Base-by-base conservation (phyloP, 2,329 filamentous ascomycete genomes). In the Calycina marina region DNA sequence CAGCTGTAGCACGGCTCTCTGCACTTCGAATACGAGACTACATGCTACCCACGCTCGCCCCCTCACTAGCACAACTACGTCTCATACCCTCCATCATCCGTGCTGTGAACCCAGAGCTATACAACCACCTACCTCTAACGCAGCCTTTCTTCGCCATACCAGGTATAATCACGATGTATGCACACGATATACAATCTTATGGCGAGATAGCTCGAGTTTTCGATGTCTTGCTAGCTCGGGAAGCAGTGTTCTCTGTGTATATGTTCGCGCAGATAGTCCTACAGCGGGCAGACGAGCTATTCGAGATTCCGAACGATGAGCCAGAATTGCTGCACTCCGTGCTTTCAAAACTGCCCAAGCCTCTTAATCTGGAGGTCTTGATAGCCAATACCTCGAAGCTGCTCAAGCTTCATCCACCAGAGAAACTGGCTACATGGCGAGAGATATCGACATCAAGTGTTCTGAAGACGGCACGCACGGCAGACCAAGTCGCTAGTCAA, bases 81-180 rank as follows among this genome's bases (percentile, higher is more conserved):
- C 69, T 98, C 9, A 76, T 98, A 34, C 86, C 85, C 5, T 73
- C 82, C 35, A 80, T 98, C 35, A 62, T 98, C 15, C 61, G 69
- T 40, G 66, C 65, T 20, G 77, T 75, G 14, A 84, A 94, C 54
- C 69, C 75, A 4, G 60, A 64, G 26, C 64, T 98, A 14, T 78
- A 72, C 53, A 60, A 56, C 5, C 88, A 93, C 57, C 63, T 94
- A n/a, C 72, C 77, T 1, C 67, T 65, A 14, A 79, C 77, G 11
- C 74, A 86, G 50, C 88, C 90, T 1, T 94, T 86, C 55, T 98
- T 93, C 55, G 90, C 90, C 4, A 65, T 98, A 4, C 76, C 83
- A n/a, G 85, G 84, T 29, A 93, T 85, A 0, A 67, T 98, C 26
- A 98, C 92, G 18, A 76, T 98, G 62, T 98, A 94, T 55, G 85